Percentiles rank a stretch among this genome's conserved stretches.
These are phyloP conservation scores for Brassica hybrid DNA, from an alignment of 441 rosid species.

Conservation along the genomic window DNA sequence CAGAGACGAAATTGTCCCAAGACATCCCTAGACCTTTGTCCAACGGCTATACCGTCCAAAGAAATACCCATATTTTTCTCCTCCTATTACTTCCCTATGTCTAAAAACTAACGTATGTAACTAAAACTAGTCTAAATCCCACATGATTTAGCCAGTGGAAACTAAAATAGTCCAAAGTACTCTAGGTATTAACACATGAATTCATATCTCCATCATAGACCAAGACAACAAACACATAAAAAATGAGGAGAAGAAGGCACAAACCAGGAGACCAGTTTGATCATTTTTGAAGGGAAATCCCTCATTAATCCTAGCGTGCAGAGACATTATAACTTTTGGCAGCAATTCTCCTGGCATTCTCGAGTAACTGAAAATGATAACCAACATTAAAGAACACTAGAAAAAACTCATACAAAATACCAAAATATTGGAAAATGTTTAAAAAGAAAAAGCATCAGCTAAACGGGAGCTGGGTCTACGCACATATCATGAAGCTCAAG, in stretches of 20 bases:
- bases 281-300: slow-evolving; percentile 71
- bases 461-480: slow-evolving; percentile 19
- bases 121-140: no score
- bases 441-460: slow-evolving; percentile 17
- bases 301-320: slow-evolving; percentile 59
- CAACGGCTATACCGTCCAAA: no score
- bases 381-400: slow-evolving; percentile 32
- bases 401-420: slow-evolving; percentile 27
- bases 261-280: slow-evolving; percentile 78
- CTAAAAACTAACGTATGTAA: no score
- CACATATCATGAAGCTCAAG: slow-evolving; percentile 11
- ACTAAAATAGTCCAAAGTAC: no score
- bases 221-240: not conserved
- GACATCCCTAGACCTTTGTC: no score
- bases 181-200: no score
- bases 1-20: no score
- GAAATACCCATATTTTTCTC: no score
- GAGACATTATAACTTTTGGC: slow-evolving; percentile 64
- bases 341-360: slow-evolving; percentile 89
- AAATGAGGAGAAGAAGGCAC: slow-evolving; percentile 42
- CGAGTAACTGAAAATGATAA: slow-evolving; percentile 63
- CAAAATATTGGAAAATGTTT: slow-evolving; percentile 10
- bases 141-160: no score
- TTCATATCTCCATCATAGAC: no score
- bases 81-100: no score